Conservation (phyloP, 2,329 filamentous ascomycete genomes). For the Cladobotryum mycophilum region DNA sequence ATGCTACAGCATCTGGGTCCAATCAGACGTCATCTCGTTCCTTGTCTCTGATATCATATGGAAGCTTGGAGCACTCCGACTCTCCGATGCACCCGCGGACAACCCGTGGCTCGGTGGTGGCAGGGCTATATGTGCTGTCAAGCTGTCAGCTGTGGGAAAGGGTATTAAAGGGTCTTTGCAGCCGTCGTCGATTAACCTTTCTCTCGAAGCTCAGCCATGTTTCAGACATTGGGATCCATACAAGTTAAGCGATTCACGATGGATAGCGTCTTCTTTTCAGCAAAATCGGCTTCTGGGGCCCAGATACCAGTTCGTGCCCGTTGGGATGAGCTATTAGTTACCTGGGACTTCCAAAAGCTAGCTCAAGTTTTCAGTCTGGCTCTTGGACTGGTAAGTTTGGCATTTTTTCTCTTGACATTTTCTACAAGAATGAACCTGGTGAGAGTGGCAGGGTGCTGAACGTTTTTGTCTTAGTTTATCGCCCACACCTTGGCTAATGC, state of each 20-base stretch:
- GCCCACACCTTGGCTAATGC: conserved; percentile 1
- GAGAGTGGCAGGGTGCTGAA: neutral
- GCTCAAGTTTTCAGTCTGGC: neutral
- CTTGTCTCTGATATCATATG: too few relatives aligned
- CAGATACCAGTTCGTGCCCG: neutral
- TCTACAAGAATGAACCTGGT: neutral
- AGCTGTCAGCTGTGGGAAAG: too few relatives aligned
- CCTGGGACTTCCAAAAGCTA: neutral
- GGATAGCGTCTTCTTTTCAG: neutral
- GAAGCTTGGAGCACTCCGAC: too few relatives aligned
- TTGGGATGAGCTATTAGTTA: neutral
- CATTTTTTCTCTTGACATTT: too few relatives aligned
- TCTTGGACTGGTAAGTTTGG: neutral
- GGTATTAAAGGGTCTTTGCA: too few relatives aligned
- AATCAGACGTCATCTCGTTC: too few relatives aligned
- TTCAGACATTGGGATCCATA: neutral
- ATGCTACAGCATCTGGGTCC: too few relatives aligned
- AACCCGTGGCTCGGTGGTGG: too few relatives aligned
- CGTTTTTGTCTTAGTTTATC: neutral
- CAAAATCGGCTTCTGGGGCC: neutral
- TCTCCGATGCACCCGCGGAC: too few relatives aligned
- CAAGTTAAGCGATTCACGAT: neutral
- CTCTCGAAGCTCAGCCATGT: too few relatives aligned
- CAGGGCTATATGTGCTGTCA: too few relatives aligned
- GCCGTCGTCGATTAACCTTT: too few relatives aligned